Base-by-base conservation (phyloP, 352 stramenopile genomes). In the Phytophthora pseudosyringae region DNA sequence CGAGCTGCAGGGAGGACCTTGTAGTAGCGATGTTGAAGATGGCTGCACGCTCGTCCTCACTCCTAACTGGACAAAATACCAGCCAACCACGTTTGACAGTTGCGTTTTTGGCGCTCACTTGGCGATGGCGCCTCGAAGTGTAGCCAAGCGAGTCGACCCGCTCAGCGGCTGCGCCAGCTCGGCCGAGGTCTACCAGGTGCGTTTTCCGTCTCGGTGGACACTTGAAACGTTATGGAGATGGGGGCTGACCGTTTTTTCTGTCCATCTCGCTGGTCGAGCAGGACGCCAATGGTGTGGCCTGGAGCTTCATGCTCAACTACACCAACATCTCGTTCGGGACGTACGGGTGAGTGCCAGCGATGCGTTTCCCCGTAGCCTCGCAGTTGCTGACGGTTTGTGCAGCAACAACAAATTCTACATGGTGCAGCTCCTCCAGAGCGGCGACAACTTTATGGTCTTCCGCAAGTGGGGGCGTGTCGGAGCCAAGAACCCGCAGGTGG, bases 351-450 rank as follows among this genome's bases (percentile, higher is more conserved):
- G 57, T 59, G 1, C 15, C 46, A 45, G 31, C 9, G 35, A 53
- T 53, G 36, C 4, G 15, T 26, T 3, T 21, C 13, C 21, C 7
- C 16, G 9, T 31, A 21, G 3, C 10, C 25, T 2, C 41, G n/a
- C 38, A 45, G 32, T 11, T 61, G 25, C 32, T 52, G 25, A 59
- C 11, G 7, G 32, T 39, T 54, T 8, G 3, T 48, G 32, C 39
- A 90, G 82, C 3, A 89, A 88, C 77, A 91, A 91, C 66, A 91
- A 91, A 59, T 91, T 88, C 36, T 91, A 91, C 74, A 83, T 81
- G 78, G 54, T 86, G 44, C 83, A 91, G 67, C 59, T 91, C 57
- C 77, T 91, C 52, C 58, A 86, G 45, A 73, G 86, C 44, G 56
- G 67, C 18, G 47, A 62, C 8, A 50, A 69, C 0, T 89, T 64